Conservation (phyloP, 2,329 filamentous ascomycete species). For the Penicillium sp. region DNA sequence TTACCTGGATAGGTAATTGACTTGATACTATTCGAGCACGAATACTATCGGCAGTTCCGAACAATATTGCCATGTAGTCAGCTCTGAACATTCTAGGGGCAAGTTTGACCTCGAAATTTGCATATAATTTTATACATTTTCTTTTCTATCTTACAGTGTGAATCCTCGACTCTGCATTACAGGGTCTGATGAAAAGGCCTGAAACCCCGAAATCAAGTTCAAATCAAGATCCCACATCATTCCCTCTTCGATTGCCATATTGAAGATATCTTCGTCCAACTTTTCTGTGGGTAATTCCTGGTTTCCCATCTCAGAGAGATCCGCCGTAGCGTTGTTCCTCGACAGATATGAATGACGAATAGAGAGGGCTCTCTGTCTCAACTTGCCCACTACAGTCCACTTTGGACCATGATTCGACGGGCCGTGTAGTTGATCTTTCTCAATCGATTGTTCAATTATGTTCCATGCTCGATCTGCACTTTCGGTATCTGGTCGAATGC, state of each 20-base stretch:
- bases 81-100: too few relatives aligned
- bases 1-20: too few relatives aligned
- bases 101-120: too few relatives aligned
- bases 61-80: too few relatives aligned
- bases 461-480: constrained; percentile 28
- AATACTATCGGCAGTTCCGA: too few relatives aligned
- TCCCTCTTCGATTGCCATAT: constrained; percentile 1
- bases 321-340: constrained; percentile 21
- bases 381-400: constrained; percentile 6
- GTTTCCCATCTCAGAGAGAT: not conserved
- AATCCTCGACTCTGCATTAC: not conserved
- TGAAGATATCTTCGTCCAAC: constrained; percentile 1
- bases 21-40: too few relatives aligned
- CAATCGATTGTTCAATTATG: constrained; percentile 16
- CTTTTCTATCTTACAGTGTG: not conserved
- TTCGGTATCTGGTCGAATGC: constrained; percentile 28
- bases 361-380: constrained; percentile 10
- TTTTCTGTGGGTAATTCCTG: not conserved
- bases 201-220: not conserved
- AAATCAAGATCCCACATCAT: constrained; percentile 6
- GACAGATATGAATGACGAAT: not conserved
- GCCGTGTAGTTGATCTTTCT: not conserved
- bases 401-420: constrained; percentile 1
- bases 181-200: not conserved
- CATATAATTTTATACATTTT: too few relatives aligned